Conservation (phyloP, 441 rosid species). For the Aleurites moluccanus region DNA sequence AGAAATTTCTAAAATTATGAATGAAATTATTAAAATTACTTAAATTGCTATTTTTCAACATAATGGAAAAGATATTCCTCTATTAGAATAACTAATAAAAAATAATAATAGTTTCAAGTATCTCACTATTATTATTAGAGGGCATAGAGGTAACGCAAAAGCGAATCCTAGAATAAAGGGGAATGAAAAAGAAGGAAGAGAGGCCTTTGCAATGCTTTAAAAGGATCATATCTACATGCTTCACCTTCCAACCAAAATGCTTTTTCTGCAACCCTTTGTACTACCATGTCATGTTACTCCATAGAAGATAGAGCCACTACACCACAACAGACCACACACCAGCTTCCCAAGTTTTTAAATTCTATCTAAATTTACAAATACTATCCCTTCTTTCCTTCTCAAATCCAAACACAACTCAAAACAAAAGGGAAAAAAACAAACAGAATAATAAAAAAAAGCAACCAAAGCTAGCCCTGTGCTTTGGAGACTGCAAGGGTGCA, state of each 20-base stretch:
- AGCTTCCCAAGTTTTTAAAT: not conserved
- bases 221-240: conserved; percentile 20
- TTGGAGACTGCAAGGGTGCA: conserved; percentile 60
- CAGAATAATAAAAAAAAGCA: too few relatives aligned
- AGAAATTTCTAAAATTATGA: too few relatives aligned
- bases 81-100: too few relatives aligned
- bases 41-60: too few relatives aligned
- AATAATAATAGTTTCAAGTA: too few relatives aligned
- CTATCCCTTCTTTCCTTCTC: not conserved
- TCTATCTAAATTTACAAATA: not conserved
- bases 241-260: conserved; percentile 28
- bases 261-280: conserved; percentile 21
- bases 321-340: not conserved
- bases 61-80: too few relatives aligned
- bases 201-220: conserved; percentile 19
- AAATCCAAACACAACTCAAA: conserved; percentile 32
- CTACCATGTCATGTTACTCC: conserved; percentile 17
- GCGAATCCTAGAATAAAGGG: conserved; percentile 31
- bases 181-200: not conserved
- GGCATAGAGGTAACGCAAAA: conserved; percentile 4
- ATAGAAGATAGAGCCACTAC: conserved; percentile 35
- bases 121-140: not conserved
- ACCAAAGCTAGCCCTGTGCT: conserved; percentile 30
- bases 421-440: conserved; percentile 32
- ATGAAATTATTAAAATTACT: too few relatives aligned